Conservation (phyloP, 192 early-diverging fungal genomes). For the Coemansia sp. region DNA sequence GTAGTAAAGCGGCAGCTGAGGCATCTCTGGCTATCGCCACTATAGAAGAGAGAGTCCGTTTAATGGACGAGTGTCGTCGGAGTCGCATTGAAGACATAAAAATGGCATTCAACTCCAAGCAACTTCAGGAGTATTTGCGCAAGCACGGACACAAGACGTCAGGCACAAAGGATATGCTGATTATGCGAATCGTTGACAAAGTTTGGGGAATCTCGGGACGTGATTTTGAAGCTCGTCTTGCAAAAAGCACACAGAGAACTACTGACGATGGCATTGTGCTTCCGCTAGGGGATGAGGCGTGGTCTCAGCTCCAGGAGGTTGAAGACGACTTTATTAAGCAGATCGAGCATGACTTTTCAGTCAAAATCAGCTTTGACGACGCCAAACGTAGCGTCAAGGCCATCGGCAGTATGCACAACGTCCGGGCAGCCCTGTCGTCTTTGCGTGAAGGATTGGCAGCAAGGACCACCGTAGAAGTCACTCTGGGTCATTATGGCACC, state of each 20-base stretch:
- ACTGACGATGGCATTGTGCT: conserved; percentile 21
- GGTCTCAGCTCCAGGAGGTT: conserved; percentile 4
- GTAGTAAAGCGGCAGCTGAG: background rate
- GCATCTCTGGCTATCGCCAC: conserved; percentile 5
- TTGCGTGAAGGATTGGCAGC: conserved; percentile 36
- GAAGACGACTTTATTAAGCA: conserved; percentile 3
- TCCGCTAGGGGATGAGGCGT: conserved; percentile 16
- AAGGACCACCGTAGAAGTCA: conserved; percentile 22
- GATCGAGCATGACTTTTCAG: conserved; percentile 25
- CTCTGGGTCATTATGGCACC: conserved; percentile 15
- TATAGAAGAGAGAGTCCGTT: conserved; percentile 9
- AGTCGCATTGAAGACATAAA: conserved; percentile 10
- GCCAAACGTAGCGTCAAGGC: conserved; percentile 10
- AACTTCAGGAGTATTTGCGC: conserved; percentile 32
- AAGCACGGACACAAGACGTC: conserved; percentile 1
- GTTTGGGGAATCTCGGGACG: conserved; percentile 35
- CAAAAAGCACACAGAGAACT: conserved; percentile 2
- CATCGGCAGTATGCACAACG: conserved; percentile 19
- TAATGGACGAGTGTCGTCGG: conserved; percentile 15
- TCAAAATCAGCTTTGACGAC: conserved; percentile 10
- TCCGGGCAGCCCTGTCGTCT: conserved; percentile 24
- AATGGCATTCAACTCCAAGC: conserved; percentile 13
- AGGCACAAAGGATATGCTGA: conserved; percentile 26
- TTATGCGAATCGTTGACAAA: conserved; percentile 26
- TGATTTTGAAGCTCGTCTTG: conserved; percentile 11